Evolutionary conservation across 2,329 filamentous ascomycete genomes (phyloP).

Genomic region (Diaporthe ampelina): DNA sequence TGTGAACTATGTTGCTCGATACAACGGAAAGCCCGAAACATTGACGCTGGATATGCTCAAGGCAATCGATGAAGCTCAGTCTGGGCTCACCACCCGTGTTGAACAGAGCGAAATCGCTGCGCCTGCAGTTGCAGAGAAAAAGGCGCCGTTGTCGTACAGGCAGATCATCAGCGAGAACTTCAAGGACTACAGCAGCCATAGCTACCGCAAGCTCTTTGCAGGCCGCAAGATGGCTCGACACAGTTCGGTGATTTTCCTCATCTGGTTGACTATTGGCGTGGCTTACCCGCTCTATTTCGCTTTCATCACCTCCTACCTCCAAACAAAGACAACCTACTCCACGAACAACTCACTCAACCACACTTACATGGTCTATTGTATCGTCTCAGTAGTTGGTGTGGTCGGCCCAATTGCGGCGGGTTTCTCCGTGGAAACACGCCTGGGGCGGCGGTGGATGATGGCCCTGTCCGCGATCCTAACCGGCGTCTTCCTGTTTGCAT

Average conservation of each 20-base stretch:
- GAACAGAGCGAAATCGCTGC: background rate
- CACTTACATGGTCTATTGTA: constrained; percentile 54
- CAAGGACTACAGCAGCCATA: constrained; percentile 46
- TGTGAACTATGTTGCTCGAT: constrained; percentile 60
- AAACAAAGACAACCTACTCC: constrained; percentile 52
- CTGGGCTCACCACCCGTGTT: background rate
- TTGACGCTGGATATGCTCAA: constrained; percentile 56
- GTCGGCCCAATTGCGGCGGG: constrained; percentile 57
- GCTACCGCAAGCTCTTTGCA: constrained; percentile 52
- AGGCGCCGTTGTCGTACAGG: constrained; percentile 38
- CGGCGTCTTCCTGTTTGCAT: constrained; percentile 61
- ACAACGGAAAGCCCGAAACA: constrained; percentile 52
- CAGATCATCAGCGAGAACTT: constrained; percentile 47
- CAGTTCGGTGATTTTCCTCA: constrained; percentile 54
- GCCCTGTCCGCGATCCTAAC: constrained; percentile 58
- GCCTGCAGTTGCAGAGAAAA: background rate
- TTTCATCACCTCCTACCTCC: constrained; percentile 61
- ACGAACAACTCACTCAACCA: constrained; percentile 47
- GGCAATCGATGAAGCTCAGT: constrained; percentile 42
- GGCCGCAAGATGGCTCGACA: constrained; percentile 51
- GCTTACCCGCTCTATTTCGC: constrained; percentile 62
- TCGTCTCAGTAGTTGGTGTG: constrained; percentile 56
- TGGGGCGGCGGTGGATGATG: constrained; percentile 61
- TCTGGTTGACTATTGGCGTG: constrained; percentile 62
- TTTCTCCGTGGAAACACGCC: constrained; percentile 56